These are phyloP conservation scores for Ulmus americana DNA, from an alignment of 331 rosid genomes.

Conservation along the genomic window DNA sequence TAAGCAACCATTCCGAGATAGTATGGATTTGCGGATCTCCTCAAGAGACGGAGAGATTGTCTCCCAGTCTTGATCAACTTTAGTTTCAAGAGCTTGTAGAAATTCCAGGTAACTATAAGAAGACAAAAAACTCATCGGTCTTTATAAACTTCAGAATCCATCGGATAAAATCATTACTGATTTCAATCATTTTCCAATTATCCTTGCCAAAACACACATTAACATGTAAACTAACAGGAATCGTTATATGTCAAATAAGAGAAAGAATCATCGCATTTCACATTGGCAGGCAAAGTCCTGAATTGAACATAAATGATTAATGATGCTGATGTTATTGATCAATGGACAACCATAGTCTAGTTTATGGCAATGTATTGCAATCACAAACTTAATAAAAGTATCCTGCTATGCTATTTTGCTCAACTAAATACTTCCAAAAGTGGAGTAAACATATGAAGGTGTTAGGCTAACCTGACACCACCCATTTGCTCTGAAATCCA, in stretches of 20 bases:
- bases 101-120: slow-evolving; percentile 72
- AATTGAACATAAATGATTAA: background rate
- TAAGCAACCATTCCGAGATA: slow-evolving; percentile 70
- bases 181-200: slow-evolving; percentile 9
- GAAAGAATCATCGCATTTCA: background rate
- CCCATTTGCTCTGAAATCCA: slow-evolving; percentile 97
- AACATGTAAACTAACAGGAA: background rate
- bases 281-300: background rate
- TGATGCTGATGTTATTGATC: background rate
- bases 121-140: slow-evolving; percentile 8
- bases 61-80: slow-evolving; percentile 82
- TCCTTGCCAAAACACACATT: background rate
- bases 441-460: background rate
- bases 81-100: slow-evolving; percentile 70
- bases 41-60: slow-evolving; percentile 75
- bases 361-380: background rate
- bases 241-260: background rate
- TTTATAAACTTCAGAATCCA: background rate
- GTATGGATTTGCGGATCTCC: slow-evolving; percentile 73
- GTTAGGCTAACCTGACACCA: slow-evolving; percentile 68
- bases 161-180: slow-evolving; percentile 13
- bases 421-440: background rate
- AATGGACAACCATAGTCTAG: background rate
- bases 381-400: background rate
- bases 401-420: background rate